These are phyloP conservation scores for Kodamaea ohmeri DNA, from an alignment of 1,139 yeast species.

Conservation along the genomic window DNA sequence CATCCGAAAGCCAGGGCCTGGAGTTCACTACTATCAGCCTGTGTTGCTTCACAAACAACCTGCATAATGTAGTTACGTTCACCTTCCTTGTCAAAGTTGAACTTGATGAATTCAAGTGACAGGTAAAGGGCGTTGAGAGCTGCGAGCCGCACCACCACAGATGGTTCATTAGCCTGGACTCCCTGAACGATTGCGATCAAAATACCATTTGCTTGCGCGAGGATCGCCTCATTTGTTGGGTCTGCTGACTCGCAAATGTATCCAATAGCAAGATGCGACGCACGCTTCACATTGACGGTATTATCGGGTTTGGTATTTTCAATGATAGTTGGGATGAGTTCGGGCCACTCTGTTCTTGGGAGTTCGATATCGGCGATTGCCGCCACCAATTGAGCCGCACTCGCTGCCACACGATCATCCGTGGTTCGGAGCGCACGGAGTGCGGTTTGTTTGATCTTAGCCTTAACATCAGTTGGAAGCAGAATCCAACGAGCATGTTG, in stretches of 20 bases:
- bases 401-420: slow-evolving; percentile 79
- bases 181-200: slow-evolving; percentile 96
- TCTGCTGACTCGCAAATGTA: slow-evolving; percentile 95
- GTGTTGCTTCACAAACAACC: slow-evolving; percentile 98
- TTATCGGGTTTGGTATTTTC: slow-evolving; percentile 79
- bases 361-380: slow-evolving; percentile 94
- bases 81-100: slow-evolving; percentile 87
- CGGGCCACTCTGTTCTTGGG: slow-evolving; percentile 87
- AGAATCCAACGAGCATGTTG: slow-evolving; percentile 63
- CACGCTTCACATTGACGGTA: slow-evolving; percentile 76
- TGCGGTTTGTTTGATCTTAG: slow-evolving; percentile 66
- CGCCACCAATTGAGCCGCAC: slow-evolving; percentile 92
- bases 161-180: slow-evolving; percentile 79
- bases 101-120: slow-evolving; percentile 84
- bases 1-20: slow-evolving; percentile 97
- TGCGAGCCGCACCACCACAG: slow-evolving; percentile 73
- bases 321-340: slow-evolving; percentile 75
- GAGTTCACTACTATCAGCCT: slow-evolving; percentile 73
- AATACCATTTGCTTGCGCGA: slow-evolving; percentile 85
- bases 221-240: slow-evolving; percentile 75
- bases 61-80: slow-evolving; percentile 97
- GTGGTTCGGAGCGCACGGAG: slow-evolving; percentile 60
- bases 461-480: slow-evolving; percentile 53
- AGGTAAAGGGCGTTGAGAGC: slow-evolving; percentile 90
- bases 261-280: slow-evolving; percentile 86